These are phyloP conservation scores for Lumnitzera racemosa DNA, from an alignment of 345 rosid species.

Conservation along the genomic window DNA sequence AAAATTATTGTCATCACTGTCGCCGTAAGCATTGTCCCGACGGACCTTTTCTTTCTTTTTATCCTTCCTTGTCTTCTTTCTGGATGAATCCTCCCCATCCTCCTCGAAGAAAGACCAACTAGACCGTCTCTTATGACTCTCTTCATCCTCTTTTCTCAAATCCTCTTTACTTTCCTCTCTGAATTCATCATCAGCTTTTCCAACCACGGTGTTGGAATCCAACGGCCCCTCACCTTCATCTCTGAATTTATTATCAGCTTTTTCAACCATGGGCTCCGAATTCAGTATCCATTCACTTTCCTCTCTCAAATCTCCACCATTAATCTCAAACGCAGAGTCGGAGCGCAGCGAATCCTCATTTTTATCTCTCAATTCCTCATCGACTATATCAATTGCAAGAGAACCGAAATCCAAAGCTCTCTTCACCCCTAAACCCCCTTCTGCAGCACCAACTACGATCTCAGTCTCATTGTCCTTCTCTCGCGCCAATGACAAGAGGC, in stretches of 20 bases:
- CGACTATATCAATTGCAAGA: conserved; percentile 12
- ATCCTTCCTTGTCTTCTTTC: conserved; percentile 18
- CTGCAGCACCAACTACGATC: conserved; percentile 17
- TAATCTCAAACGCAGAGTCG: too few species aligned
- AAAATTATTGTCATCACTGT: conserved; percentile 27
- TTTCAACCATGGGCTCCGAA: too few species aligned
- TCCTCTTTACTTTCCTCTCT: conserved; percentile 7
- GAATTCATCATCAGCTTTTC: not conserved
- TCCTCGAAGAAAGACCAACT: too few species aligned
- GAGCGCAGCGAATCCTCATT: not conserved
- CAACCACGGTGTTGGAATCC: too few species aligned
- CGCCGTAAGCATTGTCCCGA: conserved; percentile 8
- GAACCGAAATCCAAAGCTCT: conserved; percentile 45
- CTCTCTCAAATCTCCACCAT: conserved; percentile 9
- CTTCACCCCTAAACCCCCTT: conserved; percentile 20
- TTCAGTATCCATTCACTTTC: too few species aligned
- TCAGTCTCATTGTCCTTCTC: not conserved
- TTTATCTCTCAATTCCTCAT: conserved; percentile 1
- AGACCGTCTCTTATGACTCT: too few species aligned
- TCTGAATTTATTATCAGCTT: conserved; percentile 10
- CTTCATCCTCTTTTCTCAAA: too few species aligned
- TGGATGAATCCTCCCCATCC: too few species aligned
- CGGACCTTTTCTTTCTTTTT: conserved; percentile 22
- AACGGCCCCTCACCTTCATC: not conserved
- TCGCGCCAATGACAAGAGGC: too few species aligned